Conservation (phyloP, 768 basidiomycete species). For the Mycena haematopus region DNA sequence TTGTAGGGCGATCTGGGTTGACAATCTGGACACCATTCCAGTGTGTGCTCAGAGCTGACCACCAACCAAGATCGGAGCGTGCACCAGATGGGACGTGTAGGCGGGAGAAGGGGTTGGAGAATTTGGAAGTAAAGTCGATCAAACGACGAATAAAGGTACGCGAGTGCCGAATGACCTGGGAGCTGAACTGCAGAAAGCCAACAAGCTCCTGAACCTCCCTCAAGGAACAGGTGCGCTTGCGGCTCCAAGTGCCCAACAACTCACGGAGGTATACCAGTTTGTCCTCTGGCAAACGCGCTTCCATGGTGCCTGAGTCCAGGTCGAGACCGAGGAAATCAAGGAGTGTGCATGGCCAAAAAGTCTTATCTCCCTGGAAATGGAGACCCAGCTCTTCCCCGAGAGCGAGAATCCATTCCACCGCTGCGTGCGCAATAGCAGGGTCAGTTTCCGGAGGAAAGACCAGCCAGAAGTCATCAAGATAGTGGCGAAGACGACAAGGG, state of each 20-base stretch:
- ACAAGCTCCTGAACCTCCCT: constrained; percentile 33
- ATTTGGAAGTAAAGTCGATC: constrained; percentile 37
- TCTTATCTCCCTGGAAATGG: too few species aligned
- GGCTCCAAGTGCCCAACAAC: constrained; percentile 32
- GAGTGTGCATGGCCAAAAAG: too few species aligned
- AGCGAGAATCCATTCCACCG: constrained; percentile 39
- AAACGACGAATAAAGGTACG: constrained; percentile 38
- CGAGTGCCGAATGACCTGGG: constrained; percentile 41
- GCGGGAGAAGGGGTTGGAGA: constrained; percentile 30
- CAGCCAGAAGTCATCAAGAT: constrained; percentile 44
- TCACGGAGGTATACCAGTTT: constrained; percentile 37
- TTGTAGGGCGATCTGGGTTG: constrained; percentile 1
- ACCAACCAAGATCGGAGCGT: constrained; percentile 30
- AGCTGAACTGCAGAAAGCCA: constrained; percentile 42
- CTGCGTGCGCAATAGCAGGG: constrained; percentile 18
- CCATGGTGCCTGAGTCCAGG: constrained; percentile 36
- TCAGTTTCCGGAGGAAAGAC: constrained; percentile 28
- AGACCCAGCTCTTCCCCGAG: constrained; percentile 34
- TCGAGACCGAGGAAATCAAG: constrained; percentile 9
- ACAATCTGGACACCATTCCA: constrained; percentile 41
- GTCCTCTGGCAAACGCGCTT: constrained; percentile 40
- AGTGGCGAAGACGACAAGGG: constrained; percentile 39
- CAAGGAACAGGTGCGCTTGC: constrained; percentile 25
- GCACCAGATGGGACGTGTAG: constrained; percentile 34
- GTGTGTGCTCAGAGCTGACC: constrained; percentile 34